Evolutionary conservation across 257 asterid genomes (phyloP), one percentile per base, ranked within the genome.

Genomic region (Rubia yunnanensis): DNA sequence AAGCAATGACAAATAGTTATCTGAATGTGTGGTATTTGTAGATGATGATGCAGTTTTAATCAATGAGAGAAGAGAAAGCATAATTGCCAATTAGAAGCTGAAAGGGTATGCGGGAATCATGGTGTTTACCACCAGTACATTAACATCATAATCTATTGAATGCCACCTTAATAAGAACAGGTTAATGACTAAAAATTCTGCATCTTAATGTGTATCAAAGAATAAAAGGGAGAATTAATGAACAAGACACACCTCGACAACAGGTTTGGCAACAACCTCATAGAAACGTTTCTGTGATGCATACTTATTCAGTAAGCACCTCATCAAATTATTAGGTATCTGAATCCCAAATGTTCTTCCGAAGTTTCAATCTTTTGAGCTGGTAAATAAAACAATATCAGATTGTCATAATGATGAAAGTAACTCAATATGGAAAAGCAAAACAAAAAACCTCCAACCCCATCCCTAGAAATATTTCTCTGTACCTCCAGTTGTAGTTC

Each of bases 231-330:
- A 6, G 31, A 30, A 32, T 15, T 13, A 15, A 44, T 41, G 32
- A 65, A 27, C 31, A 62, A 46, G 41, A 76, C 84, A 28, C 68
- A 94, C 99, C 98, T 94, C 99, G 14, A 90, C 99, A 39, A 94
- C 99, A 81, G 99, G 99, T 73, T 94, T 94, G 66, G 99, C 99
- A 66, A 94, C 99, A 65, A 91, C 92, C 84, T 90, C 99, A 48
- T 94, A 94, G 66, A 94, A 96, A 63, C 99, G 97, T 78, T 90
- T 94, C 72, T 94, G 99, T 10, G 99, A 94, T 64, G 99, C 91
- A 76, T 66, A n/a, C n/a, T n/a, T n/a, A 86, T 78, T 94, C 99
- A 13, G 99, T 88, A 58, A 94, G 88, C 79, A 94, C 84, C 80
- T 86, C 99, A 74, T 94, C 99, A 75, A 94, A 94, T 74, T 94